These are phyloP conservation scores for Erodium chrysanthum DNA, from an alignment of 441 rosid genomes.

Conservation along the genomic window DNA sequence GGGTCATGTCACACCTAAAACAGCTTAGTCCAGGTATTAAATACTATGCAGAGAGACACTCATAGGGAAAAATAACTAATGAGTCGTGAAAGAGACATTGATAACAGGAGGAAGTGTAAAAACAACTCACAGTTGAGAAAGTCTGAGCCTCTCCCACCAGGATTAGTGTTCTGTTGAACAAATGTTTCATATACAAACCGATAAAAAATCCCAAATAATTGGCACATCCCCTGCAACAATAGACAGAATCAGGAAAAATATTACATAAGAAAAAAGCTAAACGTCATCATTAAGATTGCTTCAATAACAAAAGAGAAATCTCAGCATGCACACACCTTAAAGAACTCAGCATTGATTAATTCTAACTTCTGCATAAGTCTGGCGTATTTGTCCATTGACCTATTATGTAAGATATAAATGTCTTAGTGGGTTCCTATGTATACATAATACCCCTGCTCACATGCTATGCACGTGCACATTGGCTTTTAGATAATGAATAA, in stretches of 20 bases:
- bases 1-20: conserved; percentile 9
- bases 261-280: conserved; percentile 15
- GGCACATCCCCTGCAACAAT: conserved; percentile 90
- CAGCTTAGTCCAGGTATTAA: conserved; percentile 2
- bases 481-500: not conserved
- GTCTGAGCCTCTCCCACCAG: conserved; percentile 50
- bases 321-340: conserved; percentile 46
- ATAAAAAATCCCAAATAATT: conserved; percentile 78
- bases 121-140: conserved; percentile 59
- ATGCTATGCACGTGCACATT: conserved; percentile 2
- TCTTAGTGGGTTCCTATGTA: conserved; percentile 16
- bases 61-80: conserved; percentile 4
- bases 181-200: conserved; percentile 67
- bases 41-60: conserved; percentile 1
- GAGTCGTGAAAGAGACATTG: conserved; percentile 12
- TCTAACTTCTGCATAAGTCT: conserved; percentile 98
- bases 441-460: not conserved
- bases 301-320: conserved; percentile 12
- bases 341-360: conserved; percentile 80
- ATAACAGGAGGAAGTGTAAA: conserved; percentile 11
- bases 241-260: conserved; percentile 49
- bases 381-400: conserved; percentile 98
- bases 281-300: conserved; percentile 17
- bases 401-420: conserved; percentile 25
- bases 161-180: conserved; percentile 42